Percentiles rank a stretch among this genome's conserved stretches.
These are phyloP conservation scores for Tuber borchii DNA, from an alignment of 495 filamentous ascomycete species.

Conservation along the genomic window DNA sequence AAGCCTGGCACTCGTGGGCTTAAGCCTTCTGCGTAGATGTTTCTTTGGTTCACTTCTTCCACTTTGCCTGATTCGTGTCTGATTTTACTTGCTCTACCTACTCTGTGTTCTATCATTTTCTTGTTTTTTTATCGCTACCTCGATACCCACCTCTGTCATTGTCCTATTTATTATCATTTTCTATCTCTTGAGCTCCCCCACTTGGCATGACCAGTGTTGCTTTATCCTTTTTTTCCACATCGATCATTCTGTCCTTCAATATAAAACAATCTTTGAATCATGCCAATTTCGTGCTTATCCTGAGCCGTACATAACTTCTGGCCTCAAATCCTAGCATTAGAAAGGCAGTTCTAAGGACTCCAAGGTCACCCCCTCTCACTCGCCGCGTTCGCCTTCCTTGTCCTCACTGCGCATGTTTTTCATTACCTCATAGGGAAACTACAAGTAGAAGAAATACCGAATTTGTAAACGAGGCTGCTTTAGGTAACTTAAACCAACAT, in stretches of 20 bases:
- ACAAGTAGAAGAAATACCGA: background rate
- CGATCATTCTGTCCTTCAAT: background rate
- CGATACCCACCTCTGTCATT: background rate
- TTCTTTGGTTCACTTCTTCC: background rate
- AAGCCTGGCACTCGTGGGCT: constrained; percentile 1
- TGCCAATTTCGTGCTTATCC: background rate
- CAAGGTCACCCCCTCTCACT: background rate
- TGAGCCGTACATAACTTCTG: background rate
- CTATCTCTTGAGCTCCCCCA: background rate
- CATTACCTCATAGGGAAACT: background rate
- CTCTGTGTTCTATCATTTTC: background rate
- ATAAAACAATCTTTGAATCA: background rate
- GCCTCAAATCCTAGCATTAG: background rate
- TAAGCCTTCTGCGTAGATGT: background rate
- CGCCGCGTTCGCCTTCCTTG: background rate
- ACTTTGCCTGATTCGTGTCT: background rate
- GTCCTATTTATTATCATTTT: background rate
- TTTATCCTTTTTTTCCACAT: background rate
- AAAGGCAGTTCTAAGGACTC: background rate
- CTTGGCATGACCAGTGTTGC: background rate
- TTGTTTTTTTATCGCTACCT: background rate
- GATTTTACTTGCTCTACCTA: background rate
- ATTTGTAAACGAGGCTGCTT: background rate
- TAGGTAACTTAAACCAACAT: too few species aligned
- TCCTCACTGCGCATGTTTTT: background rate